A percentile compares a stretch with the other conserved stretches of the same genome.
These are phyloP conservation scores for Alternaria tenuissima DNA, from an alignment of 2,329 filamentous ascomycete species.

Conservation along the genomic window DNA sequence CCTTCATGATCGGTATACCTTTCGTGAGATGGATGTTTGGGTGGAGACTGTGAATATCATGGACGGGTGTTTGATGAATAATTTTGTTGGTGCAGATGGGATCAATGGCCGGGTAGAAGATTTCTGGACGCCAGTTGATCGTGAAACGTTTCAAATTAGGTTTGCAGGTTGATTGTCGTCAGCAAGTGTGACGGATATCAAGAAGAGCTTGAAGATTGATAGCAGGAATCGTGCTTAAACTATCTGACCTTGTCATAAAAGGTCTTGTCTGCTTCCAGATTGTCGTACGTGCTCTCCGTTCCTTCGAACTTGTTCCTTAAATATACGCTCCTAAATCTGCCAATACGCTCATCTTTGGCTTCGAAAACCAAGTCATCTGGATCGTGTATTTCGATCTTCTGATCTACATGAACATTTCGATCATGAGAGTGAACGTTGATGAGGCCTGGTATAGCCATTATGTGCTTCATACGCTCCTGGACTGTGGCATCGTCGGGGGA, in stretches of 20 bases:
- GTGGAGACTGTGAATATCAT: background rate
- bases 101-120: background rate
- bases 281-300: conserved; percentile 24
- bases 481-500: conserved; percentile 35
- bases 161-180: background rate
- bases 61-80: background rate
- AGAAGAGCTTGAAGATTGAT: background rate
- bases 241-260: background rate
- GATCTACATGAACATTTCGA: conserved; percentile 29
- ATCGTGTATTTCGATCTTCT: conserved; percentile 42
- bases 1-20: background rate
- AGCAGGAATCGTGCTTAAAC: background rate
- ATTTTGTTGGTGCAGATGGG: background rate
- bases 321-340: conserved; percentile 34
- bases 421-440: conserved; percentile 40
- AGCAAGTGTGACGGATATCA: background rate
- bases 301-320: conserved; percentile 26
- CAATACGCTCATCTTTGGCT: conserved; percentile 20
- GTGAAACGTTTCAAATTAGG: background rate
- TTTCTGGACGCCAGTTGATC: background rate
- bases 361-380: conserved; percentile 31
- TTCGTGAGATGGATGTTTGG: background rate
- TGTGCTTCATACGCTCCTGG: conserved; percentile 41
- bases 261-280: background rate
- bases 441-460: conserved; percentile 38